phyloP scores from a whole-genome alignment of 2,329 filamentous ascomycete species.

The Cladosporium sp. region DNA sequence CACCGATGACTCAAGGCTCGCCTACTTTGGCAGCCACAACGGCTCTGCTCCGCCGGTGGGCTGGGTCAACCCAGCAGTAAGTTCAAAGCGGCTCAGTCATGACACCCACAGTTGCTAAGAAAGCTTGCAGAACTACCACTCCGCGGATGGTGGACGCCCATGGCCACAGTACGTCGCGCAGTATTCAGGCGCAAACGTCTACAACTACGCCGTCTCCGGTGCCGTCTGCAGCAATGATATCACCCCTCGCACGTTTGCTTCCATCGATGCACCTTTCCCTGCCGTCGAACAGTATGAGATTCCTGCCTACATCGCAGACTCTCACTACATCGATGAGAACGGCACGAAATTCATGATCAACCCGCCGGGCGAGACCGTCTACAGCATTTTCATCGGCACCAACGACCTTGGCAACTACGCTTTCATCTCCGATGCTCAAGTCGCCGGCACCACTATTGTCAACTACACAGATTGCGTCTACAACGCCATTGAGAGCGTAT shows the following conservation, averaged over 20 bases:
- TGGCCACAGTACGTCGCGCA: slow-evolving; percentile 67
- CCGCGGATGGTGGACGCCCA: slow-evolving; percentile 61
- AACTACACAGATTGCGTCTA: slow-evolving; percentile 68
- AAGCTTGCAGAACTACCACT: slow-evolving; percentile 34
- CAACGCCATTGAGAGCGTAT: slow-evolving; percentile 57
- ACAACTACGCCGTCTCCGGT: slow-evolving; percentile 59
- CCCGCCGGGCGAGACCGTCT: slow-evolving; percentile 60
- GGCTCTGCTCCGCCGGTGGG: slow-evolving; percentile 61
- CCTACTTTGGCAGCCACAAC: slow-evolving; percentile 58
- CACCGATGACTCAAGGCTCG: slow-evolving; percentile 65
- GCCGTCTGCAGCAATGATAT: slow-evolving; percentile 70
- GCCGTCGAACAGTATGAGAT: slow-evolving; percentile 45
- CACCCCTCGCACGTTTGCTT: slow-evolving; percentile 50
- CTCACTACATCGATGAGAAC: slow-evolving; percentile 29
- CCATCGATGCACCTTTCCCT: slow-evolving; percentile 55
- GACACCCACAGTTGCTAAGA: background rate
- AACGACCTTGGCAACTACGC: slow-evolving; percentile 68
- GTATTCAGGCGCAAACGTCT: slow-evolving; percentile 53
- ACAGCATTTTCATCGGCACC: slow-evolving; percentile 75
- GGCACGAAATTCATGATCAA: slow-evolving; percentile 41
- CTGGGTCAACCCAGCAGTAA: slow-evolving; percentile 46
- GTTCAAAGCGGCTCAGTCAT: background rate
- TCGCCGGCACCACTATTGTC: slow-evolving; percentile 54
- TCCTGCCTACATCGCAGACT: slow-evolving; percentile 45
- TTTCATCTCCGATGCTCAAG: slow-evolving; percentile 63